Conservation (phyloP, 495 filamentous ascomycete species). For the Talaromyces nanjingensis region DNA sequence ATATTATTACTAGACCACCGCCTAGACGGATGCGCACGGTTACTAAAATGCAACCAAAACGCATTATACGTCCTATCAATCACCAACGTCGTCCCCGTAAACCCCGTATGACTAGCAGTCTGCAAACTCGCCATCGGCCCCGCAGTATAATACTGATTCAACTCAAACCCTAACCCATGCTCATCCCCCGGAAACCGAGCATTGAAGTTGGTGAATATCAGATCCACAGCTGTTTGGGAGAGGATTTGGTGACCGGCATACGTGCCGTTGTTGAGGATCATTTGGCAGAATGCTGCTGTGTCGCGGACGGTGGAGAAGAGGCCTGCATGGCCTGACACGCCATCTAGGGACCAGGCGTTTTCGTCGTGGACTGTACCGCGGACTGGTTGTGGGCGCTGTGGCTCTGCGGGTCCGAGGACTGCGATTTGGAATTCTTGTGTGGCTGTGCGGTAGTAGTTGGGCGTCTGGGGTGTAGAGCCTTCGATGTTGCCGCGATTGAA, state of each 20-base stretch:
- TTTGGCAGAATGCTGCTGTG: conserved; percentile 20
- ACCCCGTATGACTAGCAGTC: conserved; percentile 21
- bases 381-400: conserved; percentile 22
- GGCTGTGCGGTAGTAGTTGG: conserved; percentile 18
- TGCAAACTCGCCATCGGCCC: conserved; percentile 20
- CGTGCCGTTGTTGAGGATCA: conserved; percentile 25
- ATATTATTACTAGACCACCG: conserved; percentile 22
- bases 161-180: conserved; percentile 21
- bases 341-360: conserved; percentile 21
- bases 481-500: conserved; percentile 23
- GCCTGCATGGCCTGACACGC: conserved; percentile 21
- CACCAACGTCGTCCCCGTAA: conserved; percentile 19
- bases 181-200: conserved; percentile 16
- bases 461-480: conserved; percentile 10
- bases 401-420: conserved; percentile 18
- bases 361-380: conserved; percentile 25
- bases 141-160: conserved; percentile 21
- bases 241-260: conserved; percentile 19
- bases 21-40: conserved; percentile 19
- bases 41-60: conserved; percentile 18
- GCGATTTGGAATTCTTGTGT: conserved; percentile 22
- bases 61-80: conserved; percentile 18
- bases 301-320: conserved; percentile 20
- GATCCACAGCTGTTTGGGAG: conserved; percentile 14
- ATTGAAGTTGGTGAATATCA: conserved; percentile 24